Evolutionary conservation across 345 rosid genomes (phyloP), one percentile per base, ranked within the genome.

Genomic region (Pugionium cornutum): DNA sequence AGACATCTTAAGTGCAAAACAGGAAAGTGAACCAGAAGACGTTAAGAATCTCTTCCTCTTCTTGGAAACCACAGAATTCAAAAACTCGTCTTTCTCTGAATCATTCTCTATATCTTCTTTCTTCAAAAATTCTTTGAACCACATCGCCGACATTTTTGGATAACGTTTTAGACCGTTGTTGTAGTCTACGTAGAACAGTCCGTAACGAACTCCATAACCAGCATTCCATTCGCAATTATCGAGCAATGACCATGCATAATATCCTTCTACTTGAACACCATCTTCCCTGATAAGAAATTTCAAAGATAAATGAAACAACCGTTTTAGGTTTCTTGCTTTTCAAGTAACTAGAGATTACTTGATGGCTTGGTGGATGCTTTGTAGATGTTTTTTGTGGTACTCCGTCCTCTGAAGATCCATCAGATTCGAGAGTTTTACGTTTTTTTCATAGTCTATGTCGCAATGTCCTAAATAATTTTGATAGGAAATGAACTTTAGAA

Each of bases 211-310:
- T 0, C 81, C 81, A 53, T 76, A 88, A 29, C 95, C 89, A 0
- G 53, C 58, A 31, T 37, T 39, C 91, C 91, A 85, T 58, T 82
- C 86, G 10, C 83, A 85, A 56, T 85, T 76, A 50, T 82, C 91
- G 18, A 18, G 43, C 36, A 87, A 78, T 7, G 85, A 70, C 95
- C 90, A 87, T n/a, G 67, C 69, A 26, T 67, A 80, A 49, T 85
- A 88, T 27, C 82, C 84, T 60, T 72, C 81, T 39, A 85, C 84
- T 11, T 81, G 56, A 4, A 65, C 78, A 45, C 82, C 84, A 2
- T 77, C 82, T 77, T 80, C 71, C 9, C 71, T 73, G 36, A n/a
- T 57, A 26, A 43, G 18, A 36, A 10, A 3, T 27, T 58, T 42
- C 6, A n/a, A 41, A n/a, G 5, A 1, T 37, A 3, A 26, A 6